Base-by-base conservation (phyloP, 371 early-diverging fungal genomes). In the Dichotomocladium elegans region DNA sequence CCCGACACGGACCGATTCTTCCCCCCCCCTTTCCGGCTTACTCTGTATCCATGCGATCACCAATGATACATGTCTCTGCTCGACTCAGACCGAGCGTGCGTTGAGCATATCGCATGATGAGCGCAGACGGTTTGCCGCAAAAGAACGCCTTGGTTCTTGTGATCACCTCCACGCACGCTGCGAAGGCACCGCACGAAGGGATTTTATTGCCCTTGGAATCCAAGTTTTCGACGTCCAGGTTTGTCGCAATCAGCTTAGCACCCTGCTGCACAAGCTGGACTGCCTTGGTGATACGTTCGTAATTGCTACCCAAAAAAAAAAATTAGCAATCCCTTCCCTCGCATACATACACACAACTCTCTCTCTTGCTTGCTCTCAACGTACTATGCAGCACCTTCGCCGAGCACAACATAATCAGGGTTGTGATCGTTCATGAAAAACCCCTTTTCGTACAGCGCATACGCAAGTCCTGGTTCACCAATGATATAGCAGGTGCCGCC, bases 301-400 rank as follows among this genome's bases (percentile, higher is more conserved):
- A 86, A 68, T 80, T 82, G 66, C 95, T 1, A 90, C 93, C 4
- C 82, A 92, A 48, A 71, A 91, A 51, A 53, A 92, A 90, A 17
- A 92, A 94, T 55, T 24, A 9, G n/a, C n/a, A 37, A 17, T 10
- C 7, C 7, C 17, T 10, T 9, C 7, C 42, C 10, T 15, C 42
- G 8, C 7, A 15, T 17, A 7, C 42, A 41, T 12, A 41, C 15
- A n/a, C n/a, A n/a, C n/a, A n/a, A n/a, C n/a, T n/a, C n/a, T n/a
- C n/a, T n/a, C n/a, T n/a, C n/a, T n/a, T n/a, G n/a, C n/a, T n/a
- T n/a, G 14, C 15, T 7, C 17, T 15, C 14, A 9, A 41, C 42
- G 14, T 41, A 41, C 42, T 80, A 78, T 19, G 72, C 58, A 50
- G 70, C 66, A 55, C 81, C 79, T 63, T 86, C 86, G 54, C 83